These are phyloP conservation scores for Epicoccum nigrum DNA, from an alignment of 2,329 filamentous ascomycete genomes.

Conservation along the genomic window DNA sequence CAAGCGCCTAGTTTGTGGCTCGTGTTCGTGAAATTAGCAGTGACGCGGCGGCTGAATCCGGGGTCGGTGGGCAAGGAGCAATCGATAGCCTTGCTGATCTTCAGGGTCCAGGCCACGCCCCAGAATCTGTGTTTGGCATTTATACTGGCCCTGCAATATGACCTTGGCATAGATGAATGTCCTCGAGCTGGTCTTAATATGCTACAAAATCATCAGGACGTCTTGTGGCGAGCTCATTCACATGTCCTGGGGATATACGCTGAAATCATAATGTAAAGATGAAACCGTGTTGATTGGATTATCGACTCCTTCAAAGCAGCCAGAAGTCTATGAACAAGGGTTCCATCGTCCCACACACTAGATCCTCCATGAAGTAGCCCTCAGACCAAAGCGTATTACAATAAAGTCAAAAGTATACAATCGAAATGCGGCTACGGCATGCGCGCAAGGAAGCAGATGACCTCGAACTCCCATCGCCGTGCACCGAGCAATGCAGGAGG, in stretches of 20 bases:
- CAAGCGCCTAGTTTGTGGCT: constrained; percentile 3
- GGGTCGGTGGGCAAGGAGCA: not conserved
- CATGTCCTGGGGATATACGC: no score
- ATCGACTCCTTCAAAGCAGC: constrained; percentile 31
- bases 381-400: constrained; percentile 43
- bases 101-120: constrained; percentile 12
- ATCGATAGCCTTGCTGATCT: constrained; percentile 3
- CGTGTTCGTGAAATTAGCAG: constrained; percentile 10
- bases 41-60: constrained; percentile 10
- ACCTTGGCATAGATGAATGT: constrained; percentile 1
- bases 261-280: constrained; percentile 33
- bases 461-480: constrained; percentile 41
- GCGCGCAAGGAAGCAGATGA: constrained; percentile 30
- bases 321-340: constrained; percentile 43
- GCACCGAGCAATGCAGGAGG: constrained; percentile 33
- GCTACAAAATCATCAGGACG: no score
- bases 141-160: not conserved
- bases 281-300: constrained; percentile 43
- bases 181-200: constrained; percentile 3
- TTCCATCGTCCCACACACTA: constrained; percentile 46
- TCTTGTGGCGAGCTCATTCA: no score
- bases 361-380: constrained; percentile 40
- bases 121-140: constrained; percentile 5
- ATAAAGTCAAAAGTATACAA: constrained; percentile 42
- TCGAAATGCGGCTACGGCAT: constrained; percentile 42